Evolutionary conservation across 768 basidiomycete species (phyloP), one percentile per base, ranked within the genome.

Genomic region (Tubosaeta brunneosetosa): DNA sequence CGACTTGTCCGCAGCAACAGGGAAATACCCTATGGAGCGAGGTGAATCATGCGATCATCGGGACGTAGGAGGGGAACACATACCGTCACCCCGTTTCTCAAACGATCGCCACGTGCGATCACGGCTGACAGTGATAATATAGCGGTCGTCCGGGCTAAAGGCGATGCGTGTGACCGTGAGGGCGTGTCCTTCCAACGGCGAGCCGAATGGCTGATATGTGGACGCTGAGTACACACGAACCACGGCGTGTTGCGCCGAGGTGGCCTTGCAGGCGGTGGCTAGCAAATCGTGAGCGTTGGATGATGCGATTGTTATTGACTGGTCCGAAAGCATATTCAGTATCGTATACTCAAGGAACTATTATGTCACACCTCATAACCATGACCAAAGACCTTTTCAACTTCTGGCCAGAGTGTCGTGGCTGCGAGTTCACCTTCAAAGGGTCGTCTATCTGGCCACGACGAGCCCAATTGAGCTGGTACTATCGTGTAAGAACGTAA

Each of bases 381-480:
- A 68, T 98, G 97, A 5, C 95, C 97, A 66, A 97, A 99, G 1
- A 99, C 77, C 67, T 99, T 99, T 62, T 98, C 97, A 1, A 84
- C 74, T 72, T 99, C 97, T 0, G 95, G 97, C 97, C 97, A 99
- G 1, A 98, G 76, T 0, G 95, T 98, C 14, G 81, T 79, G 0
- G 84, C 79, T 0, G 91, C 85, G 0, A 98, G 77, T 67, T 97
- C 94, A 11, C 90, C 91, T 65, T 98, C 97, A 51, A 92, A 91
- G 0, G 97, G 86, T n/a, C 79, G 72, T 47, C 77, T 66, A 25
- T 61, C 42, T 31, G 43, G 36, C 49, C 50, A 44, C 27, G 52
- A 59, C 2, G 42, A 54, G 55, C 57, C 59, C 47, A 49, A 46
- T 51, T 45, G 64, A 51, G 27, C 55, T 19, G 59, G 56, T 40